phyloP scores from a whole-genome alignment of 495 filamentous ascomycete genomes.

The Trichocladium antarcticum region DNA sequence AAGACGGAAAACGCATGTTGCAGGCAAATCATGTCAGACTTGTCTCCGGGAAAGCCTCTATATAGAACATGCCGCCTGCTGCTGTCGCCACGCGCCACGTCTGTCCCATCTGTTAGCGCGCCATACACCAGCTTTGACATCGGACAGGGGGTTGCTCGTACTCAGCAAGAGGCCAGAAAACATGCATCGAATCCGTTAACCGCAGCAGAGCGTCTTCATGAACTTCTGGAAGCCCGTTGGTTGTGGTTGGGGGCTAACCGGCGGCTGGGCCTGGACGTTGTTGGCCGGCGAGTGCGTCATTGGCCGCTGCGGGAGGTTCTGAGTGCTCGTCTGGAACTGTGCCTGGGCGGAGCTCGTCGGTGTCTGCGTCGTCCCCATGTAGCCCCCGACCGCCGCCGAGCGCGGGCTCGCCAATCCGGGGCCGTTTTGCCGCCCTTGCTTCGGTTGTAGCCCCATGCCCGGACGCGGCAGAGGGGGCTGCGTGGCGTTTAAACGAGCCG shows the following conservation, averaged over 20 bases:
- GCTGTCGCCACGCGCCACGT: not conserved
- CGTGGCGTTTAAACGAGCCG: constrained; percentile 93
- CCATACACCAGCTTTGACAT: not conserved
- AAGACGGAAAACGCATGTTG: constrained; percentile 15
- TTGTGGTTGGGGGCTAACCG: constrained; percentile 36
- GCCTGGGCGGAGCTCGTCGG: constrained; percentile 76
- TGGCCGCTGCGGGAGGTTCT: constrained; percentile 63
- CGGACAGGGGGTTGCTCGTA: constrained; percentile 5
- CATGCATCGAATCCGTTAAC: constrained; percentile 36
- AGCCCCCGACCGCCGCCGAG: constrained; percentile 54
- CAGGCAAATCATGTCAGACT: constrained; percentile 23
- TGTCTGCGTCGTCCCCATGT: constrained; percentile 47
- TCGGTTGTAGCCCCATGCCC: constrained; percentile 65
- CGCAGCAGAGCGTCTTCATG: constrained; percentile 74
- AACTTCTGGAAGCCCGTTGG: constrained; percentile 57
- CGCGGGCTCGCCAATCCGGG: constrained; percentile 63
- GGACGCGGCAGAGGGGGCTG: constrained; percentile 72
- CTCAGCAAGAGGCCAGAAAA: constrained; percentile 11
- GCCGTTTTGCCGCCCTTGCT: constrained; percentile 76
- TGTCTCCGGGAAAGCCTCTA: constrained; percentile 16
- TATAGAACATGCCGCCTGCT: constrained; percentile 14
- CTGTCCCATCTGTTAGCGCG: not conserved
- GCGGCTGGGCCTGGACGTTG: constrained; percentile 32
- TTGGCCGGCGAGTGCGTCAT: constrained; percentile 47
- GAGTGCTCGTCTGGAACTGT: constrained; percentile 82